Base-by-base conservation (phyloP, 345 rosid species). In the Conringia planisiliqua region DNA sequence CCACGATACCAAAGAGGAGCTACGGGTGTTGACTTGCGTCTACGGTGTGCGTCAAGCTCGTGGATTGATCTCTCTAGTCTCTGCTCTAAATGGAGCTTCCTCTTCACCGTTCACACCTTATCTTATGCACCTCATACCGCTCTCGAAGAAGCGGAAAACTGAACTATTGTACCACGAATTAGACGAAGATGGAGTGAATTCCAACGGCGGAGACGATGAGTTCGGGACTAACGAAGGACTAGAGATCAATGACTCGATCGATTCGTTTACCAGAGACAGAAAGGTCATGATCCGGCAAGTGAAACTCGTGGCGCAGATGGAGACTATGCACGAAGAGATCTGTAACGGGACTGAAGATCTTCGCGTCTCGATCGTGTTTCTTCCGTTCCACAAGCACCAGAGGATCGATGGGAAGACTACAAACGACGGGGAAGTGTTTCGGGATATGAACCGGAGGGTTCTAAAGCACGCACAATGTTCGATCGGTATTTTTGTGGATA, bases 351-450 rank as follows among this genome's bases (percentile, higher is more conserved):
- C 86, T 1, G 97, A 87, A 82, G 93, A 93, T 68, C 83, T 89
- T 5, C 86, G 94, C 6, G 87, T 79, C 2, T 84, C 96, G 5
- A 87, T 93, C 14, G 79, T 91, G 29, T 74, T 93, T 44, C 81
- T 93, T 11, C 90, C 96, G 0, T 93, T 93, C 72, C 98, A 93
- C 81, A 93, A 91, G 81, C 96, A 91, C 79, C 98, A 91, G 62
- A 73, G 97, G 47, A 85, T 93, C 27, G 97, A 91, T 24, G 90
- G 89, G 47, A 86, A 77, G 54, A 67, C 90, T 78, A 89, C 89
- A 54, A 81, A 74, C 13, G 85, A 90, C 36, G 86, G 84, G 75
- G 92, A 86, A 48, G 87, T 78, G 13, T 84, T 87, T 18, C 66
- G 96, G 68, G 64, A 89, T 0, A 87, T 85, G 20, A 93, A 93